Base-by-base conservation (phyloP, 768 basidiomycete genomes). In the Pleurotus giganteus region DNA sequence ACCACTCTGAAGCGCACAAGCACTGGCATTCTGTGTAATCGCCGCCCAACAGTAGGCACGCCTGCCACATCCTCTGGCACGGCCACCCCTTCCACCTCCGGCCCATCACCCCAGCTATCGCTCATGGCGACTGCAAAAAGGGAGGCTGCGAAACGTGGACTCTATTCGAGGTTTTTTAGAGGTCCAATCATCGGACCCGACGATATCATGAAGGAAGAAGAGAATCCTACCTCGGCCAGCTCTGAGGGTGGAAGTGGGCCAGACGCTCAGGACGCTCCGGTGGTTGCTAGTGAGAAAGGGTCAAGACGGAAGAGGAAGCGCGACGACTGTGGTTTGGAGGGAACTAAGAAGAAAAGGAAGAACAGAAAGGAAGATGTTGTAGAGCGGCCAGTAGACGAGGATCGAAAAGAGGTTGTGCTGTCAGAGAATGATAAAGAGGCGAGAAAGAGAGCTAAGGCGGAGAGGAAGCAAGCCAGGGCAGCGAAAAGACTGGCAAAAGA, bases 161-260 rank as follows among this genome's bases (percentile, higher is more conserved):
- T 98, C 2, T 98, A 97, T 66, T 76, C 91, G 3, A 77, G 77
- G 55, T 96, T 97, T 68, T 89, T 88, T 63, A 82, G 86, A 21
- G 94, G 93, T 0, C 84, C 89, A 17, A 72, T 87, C 29, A 68
- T 91, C 15, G 81, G 80, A 1, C 80, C 80, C 21, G 80, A 79
- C 36, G 53, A 61, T 4, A 55, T n/a, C 39, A 7, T 19, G 6
- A 41, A 8, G 7, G 24, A 47, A 21, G 12, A 31, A 6, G 7
- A 47, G 24, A 47, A 27, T 26, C 28, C 21, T 12, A 6, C 42
- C 42, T 44, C 42, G 17, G 23, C 7, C n/a, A n/a, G n/a, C n/a
- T n/a, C n/a, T n/a, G n/a, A n/a, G n/a, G n/a, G n/a, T n/a, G n/a
- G n/a, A n/a, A n/a, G n/a, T n/a, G n/a, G n/a, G n/a, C 23, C 42